Base-by-base conservation (phyloP, 108 stramenopile genomes). In the Nannochloropsis oceanica region DNA sequence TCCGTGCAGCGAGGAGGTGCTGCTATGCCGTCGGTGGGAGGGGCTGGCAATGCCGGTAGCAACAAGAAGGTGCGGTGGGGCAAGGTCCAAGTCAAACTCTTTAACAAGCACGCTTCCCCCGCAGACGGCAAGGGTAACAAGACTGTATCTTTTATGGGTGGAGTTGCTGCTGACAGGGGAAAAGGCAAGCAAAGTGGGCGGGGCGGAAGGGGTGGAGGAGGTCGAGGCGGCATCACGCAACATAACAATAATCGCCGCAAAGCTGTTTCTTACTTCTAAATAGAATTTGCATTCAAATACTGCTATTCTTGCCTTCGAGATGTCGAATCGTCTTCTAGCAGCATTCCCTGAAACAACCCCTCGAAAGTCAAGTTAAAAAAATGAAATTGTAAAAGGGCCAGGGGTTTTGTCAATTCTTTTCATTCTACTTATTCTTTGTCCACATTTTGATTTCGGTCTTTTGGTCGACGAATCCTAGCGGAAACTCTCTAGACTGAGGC, bases 1-100 rank as follows among this genome's bases (percentile, higher is more conserved):
- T 42, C 43, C 44, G 87, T 87, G 25, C 87, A 88, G 34, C 59
- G 59, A 73, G 59, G 59, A 73, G 59, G 59, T n/a, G 34, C 2
- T 3, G 34, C 34, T 5, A 34, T 34, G 34, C 34, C 34, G 5
- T 34, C 34, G 34, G 34, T 34, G 34, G 34, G 34, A 34, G 5
- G 34, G 34, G 34, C 34, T 5, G 34, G 34, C 34, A 34, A 34
- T 34, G 34, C 34, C 34, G 34, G 34, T 34, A 34, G 34, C 5
- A 34, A 34, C 34, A 73, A 73, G 59, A 73, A 73, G 81, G 81
- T 44, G 18, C 81, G 44, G 24, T 82, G 81, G 59, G 59, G 59
- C 59, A 73, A 73, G n/a, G 59, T 73, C 22, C 59, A 73, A 9
- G 59, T 73, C 59, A 73, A 73, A 10, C 59, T 73, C n/a, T 73